Percentiles rank a stretch among this genome's conserved stretches.
phyloP scores from a whole-genome alignment of 2,329 filamentous ascomycete species.

The Phyllosticta capitalensis region DNA sequence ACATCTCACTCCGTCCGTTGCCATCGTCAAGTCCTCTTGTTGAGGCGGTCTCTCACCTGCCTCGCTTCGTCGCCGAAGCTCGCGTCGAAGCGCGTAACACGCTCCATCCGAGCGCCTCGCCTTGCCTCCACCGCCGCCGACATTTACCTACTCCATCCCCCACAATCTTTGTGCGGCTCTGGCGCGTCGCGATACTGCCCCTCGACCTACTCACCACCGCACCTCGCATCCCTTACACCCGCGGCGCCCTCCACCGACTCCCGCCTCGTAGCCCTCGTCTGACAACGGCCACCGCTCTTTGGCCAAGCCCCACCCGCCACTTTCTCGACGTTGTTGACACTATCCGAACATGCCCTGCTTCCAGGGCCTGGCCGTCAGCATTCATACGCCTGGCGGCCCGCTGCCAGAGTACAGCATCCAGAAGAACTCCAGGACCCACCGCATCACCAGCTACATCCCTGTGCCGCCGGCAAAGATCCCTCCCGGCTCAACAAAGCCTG shows the following conservation, averaged over 20 bases:
- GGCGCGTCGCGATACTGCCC: constrained; percentile 2
- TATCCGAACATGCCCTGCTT: constrained; percentile 72
- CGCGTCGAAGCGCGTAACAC: constrained; percentile 1
- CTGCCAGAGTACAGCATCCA: constrained; percentile 91
- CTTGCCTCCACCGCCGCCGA: neutral
- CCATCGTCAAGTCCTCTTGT: neutral
- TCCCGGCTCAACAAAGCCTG: constrained; percentile 59
- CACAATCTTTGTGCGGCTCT: constrained; percentile 5
- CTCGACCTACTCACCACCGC: neutral
- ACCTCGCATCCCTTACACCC: neutral
- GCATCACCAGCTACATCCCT: constrained; percentile 95
- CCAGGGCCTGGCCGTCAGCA: constrained; percentile 96
- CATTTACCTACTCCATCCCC: constrained; percentile 6
- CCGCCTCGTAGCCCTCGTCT: neutral
- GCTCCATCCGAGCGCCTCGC: constrained; percentile 8
- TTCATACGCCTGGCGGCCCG: constrained; percentile 72
- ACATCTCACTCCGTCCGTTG: neutral
- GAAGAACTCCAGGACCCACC: constrained; percentile 79
- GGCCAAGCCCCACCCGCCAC: constrained; percentile 5
- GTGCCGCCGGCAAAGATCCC: constrained; percentile 80
- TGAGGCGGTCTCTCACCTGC: neutral
- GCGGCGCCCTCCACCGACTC: neutral
- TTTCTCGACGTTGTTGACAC: neutral
- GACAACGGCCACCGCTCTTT: constrained; percentile 8
- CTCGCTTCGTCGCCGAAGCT: neutral